These are phyloP conservation scores for Enterocytospora artemiae DNA, from an alignment of 371 early-diverging fungal genomes.

Conservation along the genomic window DNA sequence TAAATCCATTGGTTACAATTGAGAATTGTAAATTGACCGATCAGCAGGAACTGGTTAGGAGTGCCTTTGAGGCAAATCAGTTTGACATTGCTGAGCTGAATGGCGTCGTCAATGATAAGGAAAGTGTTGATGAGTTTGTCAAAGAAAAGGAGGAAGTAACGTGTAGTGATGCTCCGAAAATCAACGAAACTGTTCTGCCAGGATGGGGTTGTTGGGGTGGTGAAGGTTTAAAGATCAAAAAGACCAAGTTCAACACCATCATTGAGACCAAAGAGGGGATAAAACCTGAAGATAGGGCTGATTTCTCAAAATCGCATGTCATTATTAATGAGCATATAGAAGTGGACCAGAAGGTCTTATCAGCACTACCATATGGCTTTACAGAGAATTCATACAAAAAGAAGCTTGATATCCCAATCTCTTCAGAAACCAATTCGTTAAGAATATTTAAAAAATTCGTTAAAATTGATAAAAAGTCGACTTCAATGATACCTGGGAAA, in stretches of 20 bases:
- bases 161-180: conserved; percentile 40
- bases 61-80: conserved; percentile 13
- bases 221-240: conserved; percentile 34
- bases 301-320: conserved; percentile 49
- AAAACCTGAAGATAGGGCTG: conserved; percentile 49
- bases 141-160: conserved; percentile 44
- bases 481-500: conserved; percentile 3
- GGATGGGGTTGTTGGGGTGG: conserved; percentile 56
- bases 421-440: conserved; percentile 12
- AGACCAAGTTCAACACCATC: conserved; percentile 44
- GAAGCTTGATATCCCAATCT: conserved; percentile 26
- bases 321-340: conserved; percentile 53
- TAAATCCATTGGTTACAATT: neutral
- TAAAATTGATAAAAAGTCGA: neutral
- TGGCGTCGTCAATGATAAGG: conserved; percentile 10
- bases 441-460: conserved; percentile 19
- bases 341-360: conserved; percentile 41
- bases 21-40: conserved; percentile 5
- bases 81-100: conserved; percentile 6
- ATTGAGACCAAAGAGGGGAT: conserved; percentile 45
- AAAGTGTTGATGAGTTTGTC: conserved; percentile 43
- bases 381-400: conserved; percentile 27
- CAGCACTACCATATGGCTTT: conserved; percentile 46
- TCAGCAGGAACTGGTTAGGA: conserved; percentile 31
- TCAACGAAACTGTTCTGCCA: conserved; percentile 45